Base-by-base conservation (phyloP, 2,329 filamentous ascomycete species). In the Hymenoscyphus infarciens region DNA sequence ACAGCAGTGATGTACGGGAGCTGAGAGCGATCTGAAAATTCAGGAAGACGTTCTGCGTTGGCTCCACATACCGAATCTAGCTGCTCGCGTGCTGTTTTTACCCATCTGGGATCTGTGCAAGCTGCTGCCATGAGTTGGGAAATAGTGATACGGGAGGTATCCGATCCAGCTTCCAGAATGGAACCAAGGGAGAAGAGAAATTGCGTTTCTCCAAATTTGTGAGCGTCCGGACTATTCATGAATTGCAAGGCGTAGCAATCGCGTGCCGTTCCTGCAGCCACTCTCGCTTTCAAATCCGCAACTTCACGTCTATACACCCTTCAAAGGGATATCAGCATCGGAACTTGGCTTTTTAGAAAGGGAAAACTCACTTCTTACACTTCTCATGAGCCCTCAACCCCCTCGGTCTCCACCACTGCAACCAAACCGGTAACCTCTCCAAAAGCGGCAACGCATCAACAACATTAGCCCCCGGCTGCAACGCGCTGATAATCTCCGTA, bases 1-100 rank as follows among this genome's bases (percentile, higher is more conserved):
- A 82, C 72, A 35, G 74, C 74, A 56, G 79, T 74, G 31, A 83
- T 72, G 61, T 78, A 79, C 2, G 70, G 74, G 19, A 85, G 72
- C 0, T 72, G 68, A 0, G 74, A 71, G 3, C 77, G 73, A 64
- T 85, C 82, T 1, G 76, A 73, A 61, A 80, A 78, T 0, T 69
- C 74, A 1, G 83, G 82, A 1, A 84, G 71, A 5, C 82, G 73
- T 42, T 75, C 71, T 2, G 69, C 68, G 15, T 72, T 67, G n/a
- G 73, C 69, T 11, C 76, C 77, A 55, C 77, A 78, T 10, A 81
- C 73, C 11, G 67, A 63, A 64, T 82, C 79, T 7, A 82, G 68
- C 62, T 81, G 77, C 33, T 75, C 73, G 35, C 79, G 75, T 2
- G 78, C 75, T 52, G 71, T 72, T 15, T 60, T 45, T 31, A 68